These are phyloP conservation scores for rapeseed (Brassica napus) DNA, from an alignment of 345 rosid species.

Conservation along the genomic window DNA sequence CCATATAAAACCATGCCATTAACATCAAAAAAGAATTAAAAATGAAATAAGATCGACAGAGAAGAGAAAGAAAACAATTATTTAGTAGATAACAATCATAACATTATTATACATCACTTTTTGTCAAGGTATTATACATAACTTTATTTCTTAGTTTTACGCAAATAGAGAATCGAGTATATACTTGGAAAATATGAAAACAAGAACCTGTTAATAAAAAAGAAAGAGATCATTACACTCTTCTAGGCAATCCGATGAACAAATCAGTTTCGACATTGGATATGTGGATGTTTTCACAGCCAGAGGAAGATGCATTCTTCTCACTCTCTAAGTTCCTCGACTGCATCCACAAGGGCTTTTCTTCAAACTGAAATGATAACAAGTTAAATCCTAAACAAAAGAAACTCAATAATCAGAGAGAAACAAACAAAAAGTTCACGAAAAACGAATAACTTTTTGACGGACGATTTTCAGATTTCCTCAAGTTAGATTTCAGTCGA, in stretches of 20 bases:
- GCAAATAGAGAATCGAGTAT: not conserved
- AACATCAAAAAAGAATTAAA: not conserved
- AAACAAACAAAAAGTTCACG: not conserved
- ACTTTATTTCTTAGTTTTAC: not conserved
- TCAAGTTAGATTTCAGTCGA: not conserved
- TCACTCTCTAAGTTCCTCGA: slow-evolving; percentile 8
- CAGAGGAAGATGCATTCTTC: slow-evolving; percentile 4
- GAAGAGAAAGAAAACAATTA: not conserved
- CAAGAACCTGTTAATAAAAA: not conserved
- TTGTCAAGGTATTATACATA: not conserved
- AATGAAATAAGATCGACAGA: not conserved
- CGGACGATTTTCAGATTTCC: not conserved
- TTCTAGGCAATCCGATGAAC: slow-evolving; percentile 21
- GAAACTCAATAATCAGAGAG: not conserved
- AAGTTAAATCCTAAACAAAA: not conserved
- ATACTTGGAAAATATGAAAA: not conserved
- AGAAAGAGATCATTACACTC: not conserved
- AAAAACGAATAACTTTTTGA: not conserved
- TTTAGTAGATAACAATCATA: not conserved
- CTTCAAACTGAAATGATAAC: slow-evolving; percentile 14
- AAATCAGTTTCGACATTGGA: slow-evolving; percentile 12
- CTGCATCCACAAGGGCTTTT: slow-evolving; percentile 20
- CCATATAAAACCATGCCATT: not conserved
- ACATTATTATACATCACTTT: not conserved
- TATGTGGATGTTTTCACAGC: not conserved